These are phyloP conservation scores for Penicillium paneum DNA, from an alignment of 2,329 filamentous ascomycete species.

Conservation along the genomic window DNA sequence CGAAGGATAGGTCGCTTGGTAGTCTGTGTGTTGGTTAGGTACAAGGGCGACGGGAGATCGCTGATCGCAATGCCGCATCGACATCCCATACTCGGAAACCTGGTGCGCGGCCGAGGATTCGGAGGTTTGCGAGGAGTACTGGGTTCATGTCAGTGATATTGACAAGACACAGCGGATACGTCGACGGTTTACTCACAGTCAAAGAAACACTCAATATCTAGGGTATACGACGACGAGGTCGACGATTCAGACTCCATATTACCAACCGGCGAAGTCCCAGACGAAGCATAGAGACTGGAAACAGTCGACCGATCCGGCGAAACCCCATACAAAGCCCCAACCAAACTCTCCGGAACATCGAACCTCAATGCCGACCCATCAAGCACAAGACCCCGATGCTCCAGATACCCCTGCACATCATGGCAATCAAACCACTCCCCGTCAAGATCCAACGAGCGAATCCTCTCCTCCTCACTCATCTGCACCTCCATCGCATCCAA, in stretches of 20 bases:
- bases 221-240: conserved; percentile 11
- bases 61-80: conserved; percentile 28
- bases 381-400: conserved; percentile 29
- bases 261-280: conserved; percentile 1
- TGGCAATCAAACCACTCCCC: conserved; percentile 74
- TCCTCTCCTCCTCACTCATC: conserved; percentile 26
- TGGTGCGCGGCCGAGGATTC: conserved; percentile 36
- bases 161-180: neutral
- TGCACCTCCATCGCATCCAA: neutral
- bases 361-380: conserved; percentile 30
- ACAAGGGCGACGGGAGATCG: conserved; percentile 17
- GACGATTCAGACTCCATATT: neutral
- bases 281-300: conserved; percentile 12
- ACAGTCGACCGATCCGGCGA: conserved; percentile 11
- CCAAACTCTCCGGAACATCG: conserved; percentile 19
- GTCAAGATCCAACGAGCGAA: conserved; percentile 58
- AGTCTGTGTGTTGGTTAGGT: neutral
- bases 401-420: conserved; percentile 72
- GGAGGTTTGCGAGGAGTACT: conserved; percentile 27
- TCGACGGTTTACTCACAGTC: conserved; percentile 17
- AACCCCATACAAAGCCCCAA: conserved; percentile 10
- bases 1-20: neutral
- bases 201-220: conserved; percentile 30
- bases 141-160: neutral
- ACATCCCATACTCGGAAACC: conserved; percentile 34